Evolutionary conservation across 176 grass and related monocot genomes (phyloP).

Genomic region (Paspalum vaginatum): DNA sequence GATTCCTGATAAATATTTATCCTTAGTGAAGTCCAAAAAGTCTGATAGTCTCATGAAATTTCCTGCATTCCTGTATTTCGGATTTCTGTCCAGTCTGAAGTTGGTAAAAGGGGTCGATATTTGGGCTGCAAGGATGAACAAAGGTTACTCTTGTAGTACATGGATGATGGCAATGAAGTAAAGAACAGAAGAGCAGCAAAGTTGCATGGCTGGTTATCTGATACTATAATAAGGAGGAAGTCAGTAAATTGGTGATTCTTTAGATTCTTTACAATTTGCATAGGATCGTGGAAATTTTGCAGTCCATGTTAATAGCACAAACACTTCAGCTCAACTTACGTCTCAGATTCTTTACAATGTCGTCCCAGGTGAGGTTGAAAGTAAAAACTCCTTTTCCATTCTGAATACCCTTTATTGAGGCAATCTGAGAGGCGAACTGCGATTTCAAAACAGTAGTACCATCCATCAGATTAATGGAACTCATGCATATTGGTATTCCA

Average conservation of each 20-base stretch:
- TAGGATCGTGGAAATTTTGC: not conserved
- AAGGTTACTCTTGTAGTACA: constrained; percentile 35
- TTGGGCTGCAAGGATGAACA: constrained; percentile 50
- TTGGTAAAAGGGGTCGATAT: constrained; percentile 54
- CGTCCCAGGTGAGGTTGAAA: constrained; percentile 94
- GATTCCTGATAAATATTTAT: constrained; percentile 72
- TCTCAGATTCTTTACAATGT: constrained; percentile 62
- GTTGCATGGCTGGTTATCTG: constrained; percentile 5
- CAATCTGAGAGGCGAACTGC: constrained; percentile 43
- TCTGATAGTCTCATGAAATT: constrained; percentile 86
- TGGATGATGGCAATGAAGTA: not conserved
- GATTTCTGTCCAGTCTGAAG: constrained; percentile 67
- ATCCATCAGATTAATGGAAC: constrained; percentile 64
- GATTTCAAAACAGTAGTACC: constrained; percentile 78
- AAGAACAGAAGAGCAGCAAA: not conserved
- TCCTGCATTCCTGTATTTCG: constrained; percentile 67
- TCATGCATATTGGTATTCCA: constrained; percentile 77
- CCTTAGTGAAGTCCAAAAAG: constrained; percentile 76
- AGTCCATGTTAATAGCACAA: constrained; percentile 5
- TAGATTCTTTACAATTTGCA: not conserved
- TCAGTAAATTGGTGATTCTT: not conserved
- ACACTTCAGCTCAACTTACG: constrained; percentile 65
- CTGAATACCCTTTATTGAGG: constrained; percentile 62
- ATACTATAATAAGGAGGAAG: constrained; percentile 10
- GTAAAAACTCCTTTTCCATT: constrained; percentile 68